Evolutionary conservation across 192 early-diverging fungal species (phyloP).

Genomic region (Linnemannia schmuckeri): DNA sequence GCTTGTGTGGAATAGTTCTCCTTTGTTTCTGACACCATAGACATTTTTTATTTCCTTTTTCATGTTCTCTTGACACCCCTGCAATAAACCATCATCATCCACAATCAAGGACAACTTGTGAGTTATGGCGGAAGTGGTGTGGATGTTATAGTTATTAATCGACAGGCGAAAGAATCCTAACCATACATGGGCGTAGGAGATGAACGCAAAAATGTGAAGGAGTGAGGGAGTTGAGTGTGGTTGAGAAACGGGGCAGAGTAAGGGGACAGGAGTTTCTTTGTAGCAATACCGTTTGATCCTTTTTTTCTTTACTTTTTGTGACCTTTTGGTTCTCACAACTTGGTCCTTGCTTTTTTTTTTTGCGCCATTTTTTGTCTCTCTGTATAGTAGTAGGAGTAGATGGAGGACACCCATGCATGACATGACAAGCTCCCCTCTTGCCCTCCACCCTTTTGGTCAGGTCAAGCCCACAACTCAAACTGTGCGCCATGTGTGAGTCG

Average conservation of each 20-base stretch:
- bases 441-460: not conserved
- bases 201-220: not conserved
- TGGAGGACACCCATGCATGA: not conserved
- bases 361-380: not conserved
- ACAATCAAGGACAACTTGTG: not conserved
- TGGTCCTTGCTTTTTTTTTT: not conserved
- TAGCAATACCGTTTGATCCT: no score
- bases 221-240: not conserved
- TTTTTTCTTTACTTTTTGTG: no score
- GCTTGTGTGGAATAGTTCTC: not conserved
- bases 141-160: not conserved
- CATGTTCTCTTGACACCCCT: not conserved
- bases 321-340: no score
- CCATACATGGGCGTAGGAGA: not conserved
- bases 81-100: slow-evolving; percentile 2
- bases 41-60: not conserved
- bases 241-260: not conserved
- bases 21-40: slow-evolving; percentile 1
- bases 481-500: not conserved
- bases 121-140: not conserved
- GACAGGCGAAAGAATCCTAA: not conserved
- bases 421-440: not conserved
- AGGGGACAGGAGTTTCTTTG: not conserved
- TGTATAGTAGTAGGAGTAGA: not conserved
- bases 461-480: not conserved